Percentiles rank a stretch among this genome's conserved stretches.
Conservation (phyloP, 148 eudicot genomes). For the Beta vulgaris region DNA sequence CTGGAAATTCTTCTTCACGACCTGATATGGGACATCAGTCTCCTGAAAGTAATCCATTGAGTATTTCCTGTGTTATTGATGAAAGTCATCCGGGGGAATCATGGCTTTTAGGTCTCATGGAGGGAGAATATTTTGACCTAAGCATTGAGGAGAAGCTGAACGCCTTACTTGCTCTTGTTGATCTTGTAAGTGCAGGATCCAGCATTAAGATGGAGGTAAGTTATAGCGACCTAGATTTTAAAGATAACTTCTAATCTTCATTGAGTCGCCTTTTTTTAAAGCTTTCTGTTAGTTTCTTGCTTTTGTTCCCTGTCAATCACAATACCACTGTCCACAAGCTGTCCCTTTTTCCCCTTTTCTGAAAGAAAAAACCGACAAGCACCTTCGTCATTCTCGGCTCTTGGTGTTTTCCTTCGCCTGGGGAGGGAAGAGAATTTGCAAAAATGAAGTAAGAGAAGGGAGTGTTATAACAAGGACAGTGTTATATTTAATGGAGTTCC, state of each 20-base stretch:
- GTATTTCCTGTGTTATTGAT: constrained; percentile 63
- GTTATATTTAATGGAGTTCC: too few species aligned
- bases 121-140: constrained; percentile 91
- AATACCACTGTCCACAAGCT: background rate
- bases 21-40: constrained; percentile 16
- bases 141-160: constrained; percentile 84
- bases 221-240: background rate
- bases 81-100: constrained; percentile 90
- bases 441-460: too few species aligned
- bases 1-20: constrained; percentile 37
- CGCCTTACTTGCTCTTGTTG: constrained; percentile 69
- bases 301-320: background rate
- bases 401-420: too few species aligned
- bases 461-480: too few species aligned
- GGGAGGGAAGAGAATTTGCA: too few species aligned
- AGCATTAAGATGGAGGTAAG: constrained; percentile 80
- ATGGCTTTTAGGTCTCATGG: constrained; percentile 89
- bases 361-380: too few species aligned
- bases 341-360: background rate
- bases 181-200: constrained; percentile 72
- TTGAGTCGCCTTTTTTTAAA: background rate
- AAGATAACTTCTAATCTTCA: constrained; percentile 11
- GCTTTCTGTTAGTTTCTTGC: constrained; percentile 4
- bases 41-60: constrained; percentile 27
- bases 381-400: too few species aligned